phyloP scores from a whole-genome alignment of 2,329 filamentous ascomycete genomes.

The Fusarium azukiicola region DNA sequence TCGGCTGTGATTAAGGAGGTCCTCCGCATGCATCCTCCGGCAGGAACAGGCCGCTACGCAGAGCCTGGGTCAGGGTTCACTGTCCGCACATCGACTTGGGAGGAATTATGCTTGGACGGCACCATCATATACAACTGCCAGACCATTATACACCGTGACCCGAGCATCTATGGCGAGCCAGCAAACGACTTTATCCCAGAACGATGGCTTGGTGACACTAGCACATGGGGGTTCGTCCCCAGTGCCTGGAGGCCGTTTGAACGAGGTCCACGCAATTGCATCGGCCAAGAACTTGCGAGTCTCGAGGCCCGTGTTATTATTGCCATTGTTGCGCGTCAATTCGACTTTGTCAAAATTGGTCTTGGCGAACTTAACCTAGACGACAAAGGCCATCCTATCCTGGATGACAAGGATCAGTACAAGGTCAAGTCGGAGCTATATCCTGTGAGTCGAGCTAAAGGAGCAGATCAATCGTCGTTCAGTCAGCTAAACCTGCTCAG shows the following conservation, averaged over 20 bases:
- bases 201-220: constrained; percentile 10
- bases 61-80: constrained; percentile 43
- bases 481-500: background rate
- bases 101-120: constrained; percentile 57
- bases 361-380: constrained; percentile 21
- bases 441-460: background rate
- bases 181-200: background rate
- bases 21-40: constrained; percentile 61
- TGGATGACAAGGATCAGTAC: background rate
- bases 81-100: background rate
- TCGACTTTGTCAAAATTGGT: constrained; percentile 11
- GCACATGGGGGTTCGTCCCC: background rate
- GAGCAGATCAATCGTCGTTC: background rate
- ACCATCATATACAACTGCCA: constrained; percentile 60
- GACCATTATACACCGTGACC: constrained; percentile 61
- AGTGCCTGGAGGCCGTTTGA: constrained; percentile 27
- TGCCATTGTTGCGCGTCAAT: constrained; percentile 19
- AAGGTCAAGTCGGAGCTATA: constrained; percentile 9
- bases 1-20: constrained; percentile 65
- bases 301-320: constrained; percentile 20
- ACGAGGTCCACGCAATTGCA: constrained; percentile 22
- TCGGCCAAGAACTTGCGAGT: constrained; percentile 23
- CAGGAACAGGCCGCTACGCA: constrained; percentile 57
- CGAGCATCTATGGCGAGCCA: background rate
- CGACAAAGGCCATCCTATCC: background rate